Evolutionary conservation across 2,329 filamentous ascomycete species (phyloP), one percentile per base, ranked within the genome.

Genomic region (Fusarium sororula): DNA sequence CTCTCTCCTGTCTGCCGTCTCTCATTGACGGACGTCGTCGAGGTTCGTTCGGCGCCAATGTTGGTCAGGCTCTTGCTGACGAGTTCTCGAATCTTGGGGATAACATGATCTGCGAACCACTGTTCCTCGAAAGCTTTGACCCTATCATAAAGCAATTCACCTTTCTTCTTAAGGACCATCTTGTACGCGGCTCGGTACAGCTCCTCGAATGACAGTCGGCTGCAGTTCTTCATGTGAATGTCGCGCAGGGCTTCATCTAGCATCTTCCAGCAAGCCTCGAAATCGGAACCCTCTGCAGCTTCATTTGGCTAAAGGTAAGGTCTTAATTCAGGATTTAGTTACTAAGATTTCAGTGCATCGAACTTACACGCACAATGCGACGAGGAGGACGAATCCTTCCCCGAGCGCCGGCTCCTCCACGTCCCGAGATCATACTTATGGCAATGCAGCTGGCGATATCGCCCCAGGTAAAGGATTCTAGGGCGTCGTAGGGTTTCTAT

Each of bases 121-220:
- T 90, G 84, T 77, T 92, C 89, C 82, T 98, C 96, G 63, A 98
- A 94, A 5, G 90, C 85, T 77, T 92, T 93, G 55, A 98, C 95
- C 15, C 89, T 88, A 10, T 93, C 89, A 82, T 98, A 98, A 3
- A 99, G 87, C 17, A 91, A 86, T 39, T 93, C 90, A 32, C 95
- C 95, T 76, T 95, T 92, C 84, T 96, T 97, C 83, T 93, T 93
- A 41, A 98, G 85, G 2, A 98, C 96, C 26, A 98, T 94, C 81
- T 96, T 96, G 84, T 99, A 99, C 10, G 94, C 94, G 62, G 93
- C 93, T 66, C 96, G 93, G 84, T 99, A 99, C 2, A 99, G 89
- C 79, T 97, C 93, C 82, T 99, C 96, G 84, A 98, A 99, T 2
- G 95, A 98, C 6, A 99, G 89, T 22, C 89, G 88, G 15, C 95